Evolutionary conservation across 805 yeast species (phyloP), one percentile per base, ranked within the genome.

Genomic region (Barnettozyma californica): DNA sequence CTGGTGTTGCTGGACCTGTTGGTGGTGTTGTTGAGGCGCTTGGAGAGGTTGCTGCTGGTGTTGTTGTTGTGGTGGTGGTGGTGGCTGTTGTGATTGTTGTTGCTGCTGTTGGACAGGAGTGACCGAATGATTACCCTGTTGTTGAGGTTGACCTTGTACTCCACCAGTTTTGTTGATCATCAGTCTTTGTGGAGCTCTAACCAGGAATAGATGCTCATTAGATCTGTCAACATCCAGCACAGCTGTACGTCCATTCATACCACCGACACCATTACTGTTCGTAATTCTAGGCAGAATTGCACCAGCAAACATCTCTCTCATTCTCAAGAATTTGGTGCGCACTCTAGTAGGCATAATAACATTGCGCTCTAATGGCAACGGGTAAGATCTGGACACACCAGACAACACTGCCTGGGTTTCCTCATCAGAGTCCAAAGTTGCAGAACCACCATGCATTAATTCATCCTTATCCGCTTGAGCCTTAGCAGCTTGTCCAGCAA

Each of bases 281-380:
- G 77, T 68, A 47, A 83, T 77, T 38, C 87, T 76, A 10, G 81
- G 88, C 9, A 86, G 71, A 13, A 87, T 74, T 2, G 96, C 92
- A 51, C 87, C 80, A 1, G 97, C 96, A 68, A 92, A 87, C 83
- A 91, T 87, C 64, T 94, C 99, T 55, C 98, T 76, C 87, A 89
- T 84, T 52, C 95, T 78, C 57, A 94, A 74, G 58, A 87, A 88
- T 49, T 81, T 76, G 27, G 83, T 82, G 53, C 96, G 78, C 46
- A 82, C 68, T 44, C 86, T 72, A 0, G 84, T 76, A 3, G 97
- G 90, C 54, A 86, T 69, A 2, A 87, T 61, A 9, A 83, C 83
- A 46, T 81, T 81, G 33, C 88, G 67, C 61, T 90, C 98, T 50
- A 94, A 68, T 2, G 99, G 99, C 54, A 84, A 72, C 2, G 96